These are phyloP conservation scores for Sordariomycetes sp. DNA, from an alignment of 2,329 filamentous ascomycete genomes.

Conservation along the genomic window DNA sequence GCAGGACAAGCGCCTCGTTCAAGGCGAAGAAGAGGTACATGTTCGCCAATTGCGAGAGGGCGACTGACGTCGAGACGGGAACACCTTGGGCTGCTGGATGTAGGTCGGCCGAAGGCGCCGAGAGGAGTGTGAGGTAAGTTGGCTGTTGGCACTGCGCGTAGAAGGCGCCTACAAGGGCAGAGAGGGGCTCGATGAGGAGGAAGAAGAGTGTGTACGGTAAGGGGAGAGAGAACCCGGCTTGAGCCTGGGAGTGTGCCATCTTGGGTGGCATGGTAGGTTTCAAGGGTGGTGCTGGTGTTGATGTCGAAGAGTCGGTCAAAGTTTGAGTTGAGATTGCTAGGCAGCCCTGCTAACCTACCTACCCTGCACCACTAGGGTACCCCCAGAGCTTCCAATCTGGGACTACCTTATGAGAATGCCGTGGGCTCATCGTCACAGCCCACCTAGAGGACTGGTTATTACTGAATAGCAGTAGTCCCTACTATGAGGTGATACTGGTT, in stretches of 20 bases:
- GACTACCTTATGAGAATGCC: too few species aligned
- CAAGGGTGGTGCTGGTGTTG: background rate
- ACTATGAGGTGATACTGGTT: too few species aligned
- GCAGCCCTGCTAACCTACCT: background rate
- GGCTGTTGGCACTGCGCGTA: constrained; percentile 38
- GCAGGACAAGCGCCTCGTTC: constrained; percentile 68
- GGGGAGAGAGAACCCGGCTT: constrained; percentile 40
- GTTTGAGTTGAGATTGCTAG: too few species aligned
- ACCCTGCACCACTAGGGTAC: too few species aligned
- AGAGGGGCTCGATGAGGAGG: constrained; percentile 58
- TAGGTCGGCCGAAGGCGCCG: constrained; percentile 35
- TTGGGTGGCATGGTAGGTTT: background rate
- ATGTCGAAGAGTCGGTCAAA: constrained; percentile 1
- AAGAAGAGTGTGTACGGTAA: constrained; percentile 63
- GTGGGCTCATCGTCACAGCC: too few species aligned
- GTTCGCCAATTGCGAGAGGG: constrained; percentile 67
- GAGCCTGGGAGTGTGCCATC: background rate
- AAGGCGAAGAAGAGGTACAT: constrained; percentile 69
- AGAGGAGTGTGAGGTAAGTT: constrained; percentile 56
- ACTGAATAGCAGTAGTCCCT: too few species aligned
- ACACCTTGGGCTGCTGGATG: constrained; percentile 17
- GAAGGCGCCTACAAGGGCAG: constrained; percentile 42
- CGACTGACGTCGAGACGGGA: constrained; percentile 54
- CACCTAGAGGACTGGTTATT: too few species aligned
- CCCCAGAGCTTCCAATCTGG: too few species aligned